Conservation (phyloP, 441 rosid genomes). For the Populus hybrid region DNA sequence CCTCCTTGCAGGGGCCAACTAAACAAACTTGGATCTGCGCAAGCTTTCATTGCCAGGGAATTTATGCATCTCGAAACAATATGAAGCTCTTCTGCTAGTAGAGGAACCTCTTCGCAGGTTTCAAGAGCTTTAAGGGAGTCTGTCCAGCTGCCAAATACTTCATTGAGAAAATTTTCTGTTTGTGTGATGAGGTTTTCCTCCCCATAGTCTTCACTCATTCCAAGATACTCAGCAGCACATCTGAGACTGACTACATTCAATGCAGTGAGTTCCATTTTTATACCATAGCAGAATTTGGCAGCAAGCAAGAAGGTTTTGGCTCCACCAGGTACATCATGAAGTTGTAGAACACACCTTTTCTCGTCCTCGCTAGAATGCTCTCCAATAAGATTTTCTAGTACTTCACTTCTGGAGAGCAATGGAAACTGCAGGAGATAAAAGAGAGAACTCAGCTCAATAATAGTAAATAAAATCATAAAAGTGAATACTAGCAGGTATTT, state of each 20-base stretch:
- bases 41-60: slow-evolving; percentile 77
- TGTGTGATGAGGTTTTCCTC: slow-evolving; percentile 67
- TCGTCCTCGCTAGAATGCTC: no score
- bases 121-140: slow-evolving; percentile 76
- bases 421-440: no score
- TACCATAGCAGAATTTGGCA: slow-evolving; percentile 85
- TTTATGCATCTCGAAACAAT: slow-evolving; percentile 75
- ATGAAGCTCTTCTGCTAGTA: slow-evolving; percentile 62
- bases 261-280: slow-evolving; percentile 63
- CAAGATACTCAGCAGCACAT: slow-evolving; percentile 87
- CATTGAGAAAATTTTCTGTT: slow-evolving; percentile 65
- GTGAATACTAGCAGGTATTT: background rate
- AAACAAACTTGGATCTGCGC: slow-evolving; percentile 61
- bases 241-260: slow-evolving; percentile 59
- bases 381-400: no score
- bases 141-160: slow-evolving; percentile 59
- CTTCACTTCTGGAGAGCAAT: no score
- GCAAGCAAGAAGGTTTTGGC: slow-evolving; percentile 64
- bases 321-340: slow-evolving; percentile 79
- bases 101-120: slow-evolving; percentile 56
- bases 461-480: background rate
- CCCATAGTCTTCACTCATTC: slow-evolving; percentile 69
- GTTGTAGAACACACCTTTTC: slow-evolving; percentile 44
- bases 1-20: slow-evolving; percentile 60
- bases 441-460: no score